phyloP scores from a whole-genome alignment of 1,139 yeast species.

The Sugiyamaella castrensis region DNA sequence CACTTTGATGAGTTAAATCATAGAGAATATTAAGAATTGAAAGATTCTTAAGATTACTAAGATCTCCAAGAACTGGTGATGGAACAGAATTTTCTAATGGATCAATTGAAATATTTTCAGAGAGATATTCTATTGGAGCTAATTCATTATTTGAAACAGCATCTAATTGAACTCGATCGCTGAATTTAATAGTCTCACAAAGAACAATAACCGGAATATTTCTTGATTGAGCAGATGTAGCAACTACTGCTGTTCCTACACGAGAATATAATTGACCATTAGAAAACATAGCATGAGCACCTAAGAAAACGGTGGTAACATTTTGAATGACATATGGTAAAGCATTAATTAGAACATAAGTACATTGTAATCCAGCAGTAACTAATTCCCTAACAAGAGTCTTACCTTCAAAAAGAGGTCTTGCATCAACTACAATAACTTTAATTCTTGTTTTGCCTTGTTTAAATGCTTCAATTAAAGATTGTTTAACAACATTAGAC shows the following conservation, averaged over 20 bases:
- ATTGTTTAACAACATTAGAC: constrained; percentile 75
- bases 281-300: constrained; percentile 96
- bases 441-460: constrained; percentile 61
- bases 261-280: constrained; percentile 91
- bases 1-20: constrained; percentile 92
- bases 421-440: constrained; percentile 88
- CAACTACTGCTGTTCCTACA: constrained; percentile 92
- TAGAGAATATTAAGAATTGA: constrained; percentile 82
- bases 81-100: constrained; percentile 20
- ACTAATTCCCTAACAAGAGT: constrained; percentile 64
- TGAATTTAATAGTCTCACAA: constrained; percentile 92
- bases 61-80: constrained; percentile 50
- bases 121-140: constrained; percentile 74
- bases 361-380: constrained; percentile 55
- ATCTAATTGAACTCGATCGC: constrained; percentile 93
- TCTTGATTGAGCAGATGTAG: constrained; percentile 84
- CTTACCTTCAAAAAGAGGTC: constrained; percentile 94
- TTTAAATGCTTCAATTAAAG: constrained; percentile 67
- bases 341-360: constrained; percentile 77
- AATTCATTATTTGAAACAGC: constrained; percentile 91
- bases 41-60: constrained; percentile 62
- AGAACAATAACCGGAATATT: constrained; percentile 93
- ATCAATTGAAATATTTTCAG: constrained; percentile 30
- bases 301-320: constrained; percentile 86
- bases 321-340: constrained; percentile 75